phyloP scores from a whole-genome alignment of 805 yeast genomes.

The Ogataea siamensis region DNA sequence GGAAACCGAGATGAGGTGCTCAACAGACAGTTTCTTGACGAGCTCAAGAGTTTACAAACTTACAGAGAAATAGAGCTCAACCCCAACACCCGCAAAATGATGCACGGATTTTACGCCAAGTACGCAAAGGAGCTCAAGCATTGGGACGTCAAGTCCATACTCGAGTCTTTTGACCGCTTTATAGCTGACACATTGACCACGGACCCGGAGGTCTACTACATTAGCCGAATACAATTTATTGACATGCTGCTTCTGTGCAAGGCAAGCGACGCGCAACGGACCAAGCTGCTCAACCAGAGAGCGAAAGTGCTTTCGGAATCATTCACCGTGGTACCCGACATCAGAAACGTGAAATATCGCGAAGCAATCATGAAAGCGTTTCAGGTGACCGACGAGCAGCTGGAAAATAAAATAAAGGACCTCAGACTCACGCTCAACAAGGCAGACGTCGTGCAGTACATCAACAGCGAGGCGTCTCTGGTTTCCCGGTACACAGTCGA shows the following conservation, averaged over 20 bases:
- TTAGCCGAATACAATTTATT: conserved; percentile 18
- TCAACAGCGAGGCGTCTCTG: conserved; percentile 13
- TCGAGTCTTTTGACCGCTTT: conserved; percentile 14
- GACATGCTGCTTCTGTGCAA: conserved; percentile 21
- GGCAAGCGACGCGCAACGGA: conserved; percentile 17
- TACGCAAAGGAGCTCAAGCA: conserved; percentile 19
- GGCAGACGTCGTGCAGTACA: conserved; percentile 12
- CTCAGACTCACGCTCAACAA: conserved; percentile 13
- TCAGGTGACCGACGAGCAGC: conserved; percentile 4
- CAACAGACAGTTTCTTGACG: conserved; percentile 23
- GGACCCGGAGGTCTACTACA: conserved; percentile 13
- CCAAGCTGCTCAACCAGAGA: conserved; percentile 14
- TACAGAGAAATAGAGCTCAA: conserved; percentile 18
- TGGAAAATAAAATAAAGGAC: conserved; percentile 12
- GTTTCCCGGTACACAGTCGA: conserved; percentile 4
- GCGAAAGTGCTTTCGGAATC: conserved; percentile 10
- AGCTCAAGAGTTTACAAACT: conserved; percentile 15
- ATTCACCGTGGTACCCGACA: conserved; percentile 15
- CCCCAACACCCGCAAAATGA: conserved; percentile 16
- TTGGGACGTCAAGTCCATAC: conserved; percentile 16
- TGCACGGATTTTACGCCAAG: conserved; percentile 15
- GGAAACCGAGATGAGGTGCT: conserved; percentile 25
- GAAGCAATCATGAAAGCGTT: conserved; percentile 16
- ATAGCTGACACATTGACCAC: conserved; percentile 4
- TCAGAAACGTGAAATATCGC: conserved; percentile 11